Base-by-base conservation (phyloP, 768 basidiomycete species). In the Dictyophora rubrovolvata region DNA sequence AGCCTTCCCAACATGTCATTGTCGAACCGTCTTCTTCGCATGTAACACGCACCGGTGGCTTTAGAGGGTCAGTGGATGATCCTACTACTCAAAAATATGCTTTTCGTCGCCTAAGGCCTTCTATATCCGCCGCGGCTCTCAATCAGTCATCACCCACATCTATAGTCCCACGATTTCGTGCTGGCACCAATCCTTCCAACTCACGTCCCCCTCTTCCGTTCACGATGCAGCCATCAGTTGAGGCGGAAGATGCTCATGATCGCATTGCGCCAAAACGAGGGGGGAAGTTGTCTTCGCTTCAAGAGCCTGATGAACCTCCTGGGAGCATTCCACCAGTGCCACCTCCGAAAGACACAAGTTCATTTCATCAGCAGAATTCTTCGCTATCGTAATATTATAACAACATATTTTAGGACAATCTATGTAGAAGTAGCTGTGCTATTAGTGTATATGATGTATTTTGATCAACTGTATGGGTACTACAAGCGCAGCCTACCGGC, bases 41-140 rank as follows among this genome's bases (percentile, higher is more conserved):
- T 5, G 23, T 20, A 12, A 16, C 16, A 16, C 28, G 21, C 18
- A 20, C 1, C 8, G 18, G 14, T 51, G 48, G 28, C 20, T 48
- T 42, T 11, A 59, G 28, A 10, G 49, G 49, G 18, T 51, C 57
- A 11, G 51, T 59, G 49, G 57, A 59, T 18, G 57, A 59, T 11
- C 49, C 48, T 52, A 50, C 36, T 36, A 36, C 28, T 18, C 57
- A 59, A 36, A 59, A 52, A 36, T 52, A 59, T 59, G 18, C 59
- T 18, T 57, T 48, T 46, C 49, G 59, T 16, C 53, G 58, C 21
- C 61, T 62, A 5, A 48, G 61, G 33, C 61, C 61, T 18, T 62
- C 61, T 18, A 36, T 62, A 12, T 62, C 61, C 23, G 61, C 61
- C 7, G 61, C 61, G 18, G 58, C 61, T 23, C 61, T 62, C 35